These are phyloP conservation scores for Bryoglossum gracile DNA, from an alignment of 495 filamentous ascomycete genomes.

Conservation along the genomic window DNA sequence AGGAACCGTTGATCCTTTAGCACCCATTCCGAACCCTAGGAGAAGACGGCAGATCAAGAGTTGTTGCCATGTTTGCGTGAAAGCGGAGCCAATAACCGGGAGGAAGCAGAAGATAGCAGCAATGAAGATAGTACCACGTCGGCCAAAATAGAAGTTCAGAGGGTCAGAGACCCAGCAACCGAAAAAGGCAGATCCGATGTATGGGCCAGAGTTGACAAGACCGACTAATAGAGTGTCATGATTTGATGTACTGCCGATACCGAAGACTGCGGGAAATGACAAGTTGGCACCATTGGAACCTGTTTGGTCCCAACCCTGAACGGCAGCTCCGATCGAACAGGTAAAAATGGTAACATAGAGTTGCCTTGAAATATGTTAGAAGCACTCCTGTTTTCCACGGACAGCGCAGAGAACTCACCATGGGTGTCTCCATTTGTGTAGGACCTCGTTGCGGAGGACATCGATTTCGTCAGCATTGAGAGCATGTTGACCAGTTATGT, in stretches of 20 bases:
- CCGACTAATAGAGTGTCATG: constrained; percentile 53
- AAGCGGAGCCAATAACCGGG: constrained; percentile 56
- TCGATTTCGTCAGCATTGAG: constrained; percentile 35
- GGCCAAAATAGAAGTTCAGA: constrained; percentile 57
- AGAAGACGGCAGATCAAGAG: constrained; percentile 56
- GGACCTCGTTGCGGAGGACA: constrained; percentile 45
- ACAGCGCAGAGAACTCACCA: too few relatives aligned
- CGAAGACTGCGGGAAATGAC: constrained; percentile 17
- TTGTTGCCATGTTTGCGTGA: constrained; percentile 54
- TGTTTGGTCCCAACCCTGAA: constrained; percentile 37
- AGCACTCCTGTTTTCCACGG: too few relatives aligned
- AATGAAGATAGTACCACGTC: constrained; percentile 60
- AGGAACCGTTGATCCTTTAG: constrained; percentile 53
- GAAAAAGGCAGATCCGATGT: constrained; percentile 30
- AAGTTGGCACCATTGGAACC: constrained; percentile 20
- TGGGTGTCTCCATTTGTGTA: constrained; percentile 59
- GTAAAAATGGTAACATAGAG: constrained; percentile 35
- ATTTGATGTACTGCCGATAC: constrained; percentile 19
- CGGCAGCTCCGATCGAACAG: constrained; percentile 63
- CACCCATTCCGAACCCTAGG: constrained; percentile 67
- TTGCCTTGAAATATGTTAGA: too few relatives aligned
- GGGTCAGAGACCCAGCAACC: constrained; percentile 68
- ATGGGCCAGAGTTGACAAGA: constrained; percentile 51
- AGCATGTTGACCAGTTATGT: constrained; percentile 37
- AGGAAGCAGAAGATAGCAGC: constrained; percentile 32